Base-by-base conservation (phyloP, 768 basidiomycete genomes). In the Neoboletus subvelutipes region DNA sequence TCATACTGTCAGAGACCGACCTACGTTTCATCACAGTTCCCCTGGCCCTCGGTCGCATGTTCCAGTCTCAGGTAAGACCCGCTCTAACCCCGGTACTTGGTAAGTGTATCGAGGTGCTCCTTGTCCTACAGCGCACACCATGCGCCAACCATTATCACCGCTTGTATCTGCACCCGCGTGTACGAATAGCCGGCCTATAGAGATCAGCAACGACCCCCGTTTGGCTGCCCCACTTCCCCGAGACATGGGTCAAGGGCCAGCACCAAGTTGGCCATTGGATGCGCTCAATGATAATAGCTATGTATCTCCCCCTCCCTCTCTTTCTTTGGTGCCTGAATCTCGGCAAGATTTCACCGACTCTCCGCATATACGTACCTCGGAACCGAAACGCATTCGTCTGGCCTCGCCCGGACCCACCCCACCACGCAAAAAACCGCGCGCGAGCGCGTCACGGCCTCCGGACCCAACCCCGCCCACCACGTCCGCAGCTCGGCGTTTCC, bases 11-110 rank as follows among this genome's bases (percentile, higher is more conserved):
- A n/a, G n/a, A n/a, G n/a, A n/a, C n/a, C n/a, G n/a, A n/a, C n/a
- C 48, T 17, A 4, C 20, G 8, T 22, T 45, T 20, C 26, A n/a
- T 47, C 45, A 36, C 26, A 64, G 61, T 47, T 63, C 60, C 10
- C 64, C 64, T 2, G 58, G 49, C 10, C 36, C 43, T 24, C 47
- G 24, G 9, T 39, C 41, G 20, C 47, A n/a, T 31, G 24, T 4
- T 10, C 43, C 40, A 22, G 22, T 26, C 36, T n/a, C 58, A 61
- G 64, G 67, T 69, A 58, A 64, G 56, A 48, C 45, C 3, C 8
- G 33, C 34, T 53, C 20, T 40, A 26, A 22, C 39, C 42, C 17
- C 54, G 28, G 26, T 20, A 55, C 47, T 13, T 28, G 46, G 34
- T 45, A 56, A 56, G 57, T 47, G 37, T 56, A 46, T 49, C 56